phyloP scores from a whole-genome alignment of 2,329 filamentous ascomycete species.

The Colletotrichum phormii region DNA sequence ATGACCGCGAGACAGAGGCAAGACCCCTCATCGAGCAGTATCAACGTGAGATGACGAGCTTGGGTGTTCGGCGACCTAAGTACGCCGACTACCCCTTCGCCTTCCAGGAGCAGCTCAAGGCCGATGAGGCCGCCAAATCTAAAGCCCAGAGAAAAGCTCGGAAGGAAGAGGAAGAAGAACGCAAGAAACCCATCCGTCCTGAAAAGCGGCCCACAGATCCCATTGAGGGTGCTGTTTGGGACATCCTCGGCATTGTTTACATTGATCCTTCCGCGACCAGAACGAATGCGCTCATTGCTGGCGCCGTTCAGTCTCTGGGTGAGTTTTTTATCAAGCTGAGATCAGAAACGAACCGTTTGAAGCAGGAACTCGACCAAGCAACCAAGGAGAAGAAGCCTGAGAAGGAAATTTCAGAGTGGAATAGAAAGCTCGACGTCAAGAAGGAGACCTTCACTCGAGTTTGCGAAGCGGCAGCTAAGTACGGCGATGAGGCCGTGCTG shows the following conservation, averaged over 20 bases:
- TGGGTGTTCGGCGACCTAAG: slow-evolving; percentile 57
- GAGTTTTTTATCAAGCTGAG: slow-evolving; percentile 62
- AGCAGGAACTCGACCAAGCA: slow-evolving; percentile 57
- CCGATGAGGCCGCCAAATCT: slow-evolving; percentile 57
- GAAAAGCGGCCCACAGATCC: slow-evolving; percentile 57
- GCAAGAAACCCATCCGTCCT: slow-evolving; percentile 55
- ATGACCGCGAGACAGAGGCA: slow-evolving; percentile 55
- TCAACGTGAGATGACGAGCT: slow-evolving; percentile 53
- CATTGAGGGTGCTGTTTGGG: slow-evolving; percentile 63
- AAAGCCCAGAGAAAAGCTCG: slow-evolving; percentile 60
- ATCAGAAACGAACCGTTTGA: slow-evolving; percentile 59
- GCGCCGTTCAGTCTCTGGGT: slow-evolving; percentile 62
- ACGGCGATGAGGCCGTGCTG: slow-evolving; percentile 66
- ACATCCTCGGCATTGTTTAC: slow-evolving; percentile 62
- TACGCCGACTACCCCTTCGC: slow-evolving; percentile 57
- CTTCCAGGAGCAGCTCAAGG: slow-evolving; percentile 59
- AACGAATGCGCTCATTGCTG: slow-evolving; percentile 54
- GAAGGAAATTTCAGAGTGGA: slow-evolving; percentile 50
- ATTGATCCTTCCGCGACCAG: slow-evolving; percentile 55
- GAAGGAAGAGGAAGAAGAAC: slow-evolving; percentile 54
- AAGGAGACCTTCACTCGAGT: slow-evolving; percentile 62
- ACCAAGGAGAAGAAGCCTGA: slow-evolving; percentile 55
- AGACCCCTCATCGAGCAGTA: slow-evolving; percentile 54
- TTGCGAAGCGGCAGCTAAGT: slow-evolving; percentile 64
- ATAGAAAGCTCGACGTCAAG: slow-evolving; percentile 55